Conservation (phyloP, 306 rosid genomes). For the Medicago truncatula region DNA sequence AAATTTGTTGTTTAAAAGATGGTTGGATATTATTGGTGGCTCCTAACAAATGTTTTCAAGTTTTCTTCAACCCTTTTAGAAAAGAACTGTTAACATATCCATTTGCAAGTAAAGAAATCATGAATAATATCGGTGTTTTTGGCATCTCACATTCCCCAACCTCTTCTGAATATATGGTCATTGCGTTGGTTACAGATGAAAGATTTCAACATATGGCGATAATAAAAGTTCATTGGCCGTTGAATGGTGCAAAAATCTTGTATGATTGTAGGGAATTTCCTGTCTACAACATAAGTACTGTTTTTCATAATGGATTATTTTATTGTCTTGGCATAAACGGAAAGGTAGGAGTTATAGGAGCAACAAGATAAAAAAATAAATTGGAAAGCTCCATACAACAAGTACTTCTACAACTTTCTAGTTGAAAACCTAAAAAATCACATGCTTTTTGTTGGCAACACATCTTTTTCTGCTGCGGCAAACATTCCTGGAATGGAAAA, state of each 20-base stretch:
- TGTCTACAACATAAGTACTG: background rate
- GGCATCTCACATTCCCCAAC: slow-evolving; percentile 16
- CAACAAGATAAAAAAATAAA: background rate
- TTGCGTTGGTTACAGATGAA: background rate
- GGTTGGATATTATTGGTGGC: background rate
- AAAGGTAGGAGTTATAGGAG: background rate
- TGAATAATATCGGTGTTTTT: background rate
- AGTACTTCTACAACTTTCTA: background rate
- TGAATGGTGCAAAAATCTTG: too few relatives aligned
- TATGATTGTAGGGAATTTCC: background rate
- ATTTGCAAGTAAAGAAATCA: rapidly evolving
- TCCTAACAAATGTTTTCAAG: too few relatives aligned
- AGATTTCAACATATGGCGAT: too few relatives aligned
- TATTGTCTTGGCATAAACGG: background rate
- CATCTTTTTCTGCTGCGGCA: background rate
- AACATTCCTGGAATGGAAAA: slow-evolving; percentile 1
- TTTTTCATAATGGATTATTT: slow-evolving; percentile 7
- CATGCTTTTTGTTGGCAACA: background rate
- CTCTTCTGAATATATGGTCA: background rate
- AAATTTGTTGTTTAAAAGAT: slow-evolving; percentile 8
- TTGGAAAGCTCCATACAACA: background rate
- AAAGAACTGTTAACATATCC: background rate
- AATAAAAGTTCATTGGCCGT: too few relatives aligned
- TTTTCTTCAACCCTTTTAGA: slow-evolving; percentile 24
- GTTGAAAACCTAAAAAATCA: background rate